These are phyloP conservation scores for Gossypium herbaceum DNA, from an alignment of 345 rosid genomes.

Conservation along the genomic window DNA sequence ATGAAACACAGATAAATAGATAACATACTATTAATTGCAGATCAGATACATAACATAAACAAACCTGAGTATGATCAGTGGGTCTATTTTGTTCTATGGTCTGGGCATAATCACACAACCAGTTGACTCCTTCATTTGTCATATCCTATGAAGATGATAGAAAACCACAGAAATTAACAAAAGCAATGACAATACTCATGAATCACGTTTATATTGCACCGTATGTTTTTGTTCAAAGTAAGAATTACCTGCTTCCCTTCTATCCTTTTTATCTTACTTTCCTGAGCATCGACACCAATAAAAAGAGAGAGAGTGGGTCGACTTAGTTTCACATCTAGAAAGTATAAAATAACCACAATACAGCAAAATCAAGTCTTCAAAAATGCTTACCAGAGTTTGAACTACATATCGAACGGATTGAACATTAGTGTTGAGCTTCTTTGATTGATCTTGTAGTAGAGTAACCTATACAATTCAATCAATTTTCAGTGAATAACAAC, in stretches of 20 bases:
- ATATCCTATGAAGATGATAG: conserved; percentile 24
- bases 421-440: conserved; percentile 33
- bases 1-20: not conserved
- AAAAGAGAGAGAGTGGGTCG: not conserved
- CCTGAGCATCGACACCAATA: conserved; percentile 29
- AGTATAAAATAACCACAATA: not conserved
- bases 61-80: conserved; percentile 43
- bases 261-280: conserved; percentile 48
- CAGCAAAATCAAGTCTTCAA: conserved; percentile 7
- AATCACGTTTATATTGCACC: not conserved
- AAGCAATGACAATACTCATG: not conserved
- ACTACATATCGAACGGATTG: conserved; percentile 54
- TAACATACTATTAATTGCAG: not conserved
- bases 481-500: conserved; percentile 16
- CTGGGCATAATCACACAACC: conserved; percentile 37
- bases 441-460: conserved; percentile 46
- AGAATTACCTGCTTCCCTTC: conserved; percentile 68
- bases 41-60: not conserved
- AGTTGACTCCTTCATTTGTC: conserved; percentile 42
- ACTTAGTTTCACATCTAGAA: conserved; percentile 3
- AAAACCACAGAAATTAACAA: conserved; percentile 18
- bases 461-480: conserved; percentile 41
- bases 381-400: conserved; percentile 60
- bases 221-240: not conserved
- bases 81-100: conserved; percentile 29